These are phyloP conservation scores for Exophiala oligosperma DNA, from an alignment of 2,329 filamentous ascomycete species.

Conservation along the genomic window DNA sequence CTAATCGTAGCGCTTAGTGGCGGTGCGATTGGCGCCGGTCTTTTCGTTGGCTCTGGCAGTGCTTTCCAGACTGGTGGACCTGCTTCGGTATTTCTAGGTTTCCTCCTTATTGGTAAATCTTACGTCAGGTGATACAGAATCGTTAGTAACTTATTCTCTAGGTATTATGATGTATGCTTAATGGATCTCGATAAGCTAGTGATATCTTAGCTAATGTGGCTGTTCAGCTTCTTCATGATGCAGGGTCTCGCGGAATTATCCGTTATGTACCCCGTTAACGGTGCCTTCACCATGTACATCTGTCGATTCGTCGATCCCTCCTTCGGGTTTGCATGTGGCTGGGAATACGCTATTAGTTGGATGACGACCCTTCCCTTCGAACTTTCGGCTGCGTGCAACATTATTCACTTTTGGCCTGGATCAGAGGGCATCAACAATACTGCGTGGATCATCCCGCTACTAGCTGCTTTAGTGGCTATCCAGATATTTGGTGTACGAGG, in stretches of 20 bases:
- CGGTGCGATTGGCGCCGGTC: constrained; percentile 39
- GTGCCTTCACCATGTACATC: constrained; percentile 61
- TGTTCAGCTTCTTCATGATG: constrained; percentile 46
- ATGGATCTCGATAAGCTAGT: too few species aligned
- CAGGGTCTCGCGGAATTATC: constrained; percentile 62
- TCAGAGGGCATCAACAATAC: constrained; percentile 33
- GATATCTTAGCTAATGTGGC: too few species aligned
- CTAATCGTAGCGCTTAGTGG: constrained; percentile 18
- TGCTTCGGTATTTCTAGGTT: constrained; percentile 41
- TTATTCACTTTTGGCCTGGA: constrained; percentile 62
- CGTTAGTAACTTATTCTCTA: background rate
- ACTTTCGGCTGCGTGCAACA: constrained; percentile 50
- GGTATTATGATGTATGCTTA: constrained; percentile 50
- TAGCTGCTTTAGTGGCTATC: constrained; percentile 19
- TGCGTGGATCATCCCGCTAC: constrained; percentile 30
- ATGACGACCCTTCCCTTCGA: constrained; percentile 57
- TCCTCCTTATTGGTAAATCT: constrained; percentile 52
- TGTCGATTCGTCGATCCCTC: constrained; percentile 61
- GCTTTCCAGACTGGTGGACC: constrained; percentile 41
- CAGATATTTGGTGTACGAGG: constrained; percentile 56
- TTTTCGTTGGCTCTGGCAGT: constrained; percentile 42
- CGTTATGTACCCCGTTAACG: constrained; percentile 62
- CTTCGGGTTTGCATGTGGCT: constrained; percentile 44
- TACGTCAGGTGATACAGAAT: too few species aligned
- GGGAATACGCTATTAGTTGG: constrained; percentile 56